Conservation (phyloP, 2,329 filamentous ascomycete genomes). For the Talaromyces sp. region DNA sequence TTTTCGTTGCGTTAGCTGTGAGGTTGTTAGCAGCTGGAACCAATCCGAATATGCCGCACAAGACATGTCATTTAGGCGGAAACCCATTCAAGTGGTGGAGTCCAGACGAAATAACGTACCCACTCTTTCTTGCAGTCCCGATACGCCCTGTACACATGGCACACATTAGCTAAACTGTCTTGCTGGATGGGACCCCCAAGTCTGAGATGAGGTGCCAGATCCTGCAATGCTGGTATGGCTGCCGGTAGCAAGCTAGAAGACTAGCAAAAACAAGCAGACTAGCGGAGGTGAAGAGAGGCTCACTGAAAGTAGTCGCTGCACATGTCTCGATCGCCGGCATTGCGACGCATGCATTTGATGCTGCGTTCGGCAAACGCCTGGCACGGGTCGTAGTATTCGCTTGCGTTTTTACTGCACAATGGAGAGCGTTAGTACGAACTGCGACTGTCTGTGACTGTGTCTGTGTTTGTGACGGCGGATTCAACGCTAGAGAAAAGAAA, state of each 20-base stretch:
- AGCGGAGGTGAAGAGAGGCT: constrained; percentile 28
- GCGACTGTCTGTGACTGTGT: neutral
- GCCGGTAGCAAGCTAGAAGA: neutral
- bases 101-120: constrained; percentile 52
- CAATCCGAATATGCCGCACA: neutral
- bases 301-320: constrained; percentile 95
- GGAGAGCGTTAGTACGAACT: neutral
- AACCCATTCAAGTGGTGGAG: neutral
- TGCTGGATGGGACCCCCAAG: neutral
- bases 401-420: constrained; percentile 67
- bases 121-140: constrained; percentile 92
- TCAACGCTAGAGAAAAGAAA: neutral
- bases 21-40: neutral
- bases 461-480: neutral
- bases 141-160: constrained; percentile 61
- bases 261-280: neutral
- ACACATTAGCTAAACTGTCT: neutral
- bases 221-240: neutral
- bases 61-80: neutral
- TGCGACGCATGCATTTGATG: constrained; percentile 81
- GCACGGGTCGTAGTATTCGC: constrained; percentile 91
- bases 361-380: constrained; percentile 84
- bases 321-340: constrained; percentile 80
- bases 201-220: neutral
- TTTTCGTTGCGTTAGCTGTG: constrained; percentile 12